Evolutionary conservation across 208 protist genomes (phyloP).

Genomic region (Leishmania arabica): DNA sequence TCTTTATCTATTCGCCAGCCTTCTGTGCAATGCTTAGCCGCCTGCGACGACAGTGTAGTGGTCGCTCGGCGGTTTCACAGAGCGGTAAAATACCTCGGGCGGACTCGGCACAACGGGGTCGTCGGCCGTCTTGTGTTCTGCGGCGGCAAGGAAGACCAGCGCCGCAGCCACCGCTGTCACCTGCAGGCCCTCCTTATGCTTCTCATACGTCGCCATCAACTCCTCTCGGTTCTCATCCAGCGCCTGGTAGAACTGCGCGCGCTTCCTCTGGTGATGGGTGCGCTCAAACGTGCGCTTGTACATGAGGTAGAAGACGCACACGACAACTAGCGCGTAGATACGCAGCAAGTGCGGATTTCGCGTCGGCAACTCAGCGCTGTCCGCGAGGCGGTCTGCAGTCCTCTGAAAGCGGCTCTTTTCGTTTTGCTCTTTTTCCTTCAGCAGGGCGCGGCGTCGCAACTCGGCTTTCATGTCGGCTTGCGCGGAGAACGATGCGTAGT

Average conservation of each 20-base stretch:
- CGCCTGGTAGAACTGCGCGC: slow-evolving; percentile 57
- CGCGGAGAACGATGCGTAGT: slow-evolving; percentile 67
- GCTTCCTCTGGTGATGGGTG: slow-evolving; percentile 39
- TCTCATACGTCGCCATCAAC: slow-evolving; percentile 42
- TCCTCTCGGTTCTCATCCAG: slow-evolving; percentile 51
- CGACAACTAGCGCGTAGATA: slow-evolving; percentile 45
- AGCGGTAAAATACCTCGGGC: slow-evolving; percentile 51
- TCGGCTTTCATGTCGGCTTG: slow-evolving; percentile 67
- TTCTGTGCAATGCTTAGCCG: slow-evolving; percentile 14
- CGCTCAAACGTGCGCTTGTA: slow-evolving; percentile 75
- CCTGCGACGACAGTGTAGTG: slow-evolving; percentile 75
- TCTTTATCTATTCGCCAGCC: too few species aligned
- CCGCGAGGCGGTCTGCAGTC: slow-evolving; percentile 48
- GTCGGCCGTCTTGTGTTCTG: slow-evolving; percentile 34
- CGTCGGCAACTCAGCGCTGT: slow-evolving; percentile 73
- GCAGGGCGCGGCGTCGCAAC: slow-evolving; percentile 56
- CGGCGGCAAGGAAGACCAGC: slow-evolving; percentile 63
- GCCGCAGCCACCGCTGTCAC: slow-evolving; percentile 57
- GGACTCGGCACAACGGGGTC: slow-evolving; percentile 52
- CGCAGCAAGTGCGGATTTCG: slow-evolving; percentile 46
- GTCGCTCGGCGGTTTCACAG: slow-evolving; percentile 48
- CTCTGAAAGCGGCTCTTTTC: slow-evolving; percentile 73
- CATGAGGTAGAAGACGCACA: slow-evolving; percentile 53
- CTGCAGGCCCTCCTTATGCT: slow-evolving; percentile 54
- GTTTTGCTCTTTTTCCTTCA: slow-evolving; percentile 68